Base-by-base conservation (phyloP, 805 yeast genomes). In the Wickerhamiella azyma region DNA sequence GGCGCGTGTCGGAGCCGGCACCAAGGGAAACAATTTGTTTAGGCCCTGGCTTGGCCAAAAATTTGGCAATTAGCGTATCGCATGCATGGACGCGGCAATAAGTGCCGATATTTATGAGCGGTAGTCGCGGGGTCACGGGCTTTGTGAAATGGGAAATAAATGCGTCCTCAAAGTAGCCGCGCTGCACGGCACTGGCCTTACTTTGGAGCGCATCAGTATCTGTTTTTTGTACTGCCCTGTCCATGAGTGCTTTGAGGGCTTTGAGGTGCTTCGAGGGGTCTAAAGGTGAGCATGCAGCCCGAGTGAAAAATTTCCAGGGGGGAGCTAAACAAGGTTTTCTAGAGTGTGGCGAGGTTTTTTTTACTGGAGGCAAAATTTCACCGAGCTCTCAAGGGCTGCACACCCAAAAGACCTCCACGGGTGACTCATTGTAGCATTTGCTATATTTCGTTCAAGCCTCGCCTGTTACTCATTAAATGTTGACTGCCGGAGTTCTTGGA, bases 1-100 rank as follows among this genome's bases (percentile, higher is more conserved):
- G 70, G 45, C 89, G 59, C 0, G 92, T 80, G 55, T 83, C 94
- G 13, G 84, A 79, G 5, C 94, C 94, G 2, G 88, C 79, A 0
- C 94, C 94, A n/a, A 82, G 57, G 1, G 85, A 79, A 1, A 83
- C 63, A 13, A 82, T 70, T 56, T 81, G 69, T 26, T 53, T 41
- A 10, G 29, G 24, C 62, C 59, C 3, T 21, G 48, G 39, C 46
- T 49, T 33, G 46, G 48, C 37, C 4, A 71, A 52, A 48, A 73
- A 73, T 38, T 53, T 53, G 3, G 62, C 58, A 1, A 74, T 60
- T 8, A 75, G 53, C 9, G 46, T 17, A 51, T 74, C 71, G 26
- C 76, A 66, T 43, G 70, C 66, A 14, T 48, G 52, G 0, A 75
- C 69, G 28, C 82, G 60, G 39, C 74, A 62, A 55, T 69, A 77